phyloP scores from a whole-genome alignment of 2,329 filamentous ascomycete species.

The Cladorrhinum sp. region DNA sequence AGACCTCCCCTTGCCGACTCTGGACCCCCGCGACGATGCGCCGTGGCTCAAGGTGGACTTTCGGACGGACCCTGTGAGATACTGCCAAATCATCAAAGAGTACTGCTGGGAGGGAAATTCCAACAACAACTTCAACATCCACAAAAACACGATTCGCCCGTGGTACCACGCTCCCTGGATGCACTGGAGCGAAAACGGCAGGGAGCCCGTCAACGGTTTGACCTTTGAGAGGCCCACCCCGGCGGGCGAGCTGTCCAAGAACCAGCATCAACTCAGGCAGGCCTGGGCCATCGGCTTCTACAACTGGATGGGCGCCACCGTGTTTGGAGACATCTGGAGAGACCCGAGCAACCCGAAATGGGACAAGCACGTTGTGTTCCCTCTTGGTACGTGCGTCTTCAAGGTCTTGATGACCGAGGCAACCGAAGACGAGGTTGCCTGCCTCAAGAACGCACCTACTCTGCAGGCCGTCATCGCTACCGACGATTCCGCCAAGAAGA shows the following conservation, averaged over 20 bases:
- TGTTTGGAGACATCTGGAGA: neutral
- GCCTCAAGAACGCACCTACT: neutral
- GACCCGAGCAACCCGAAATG: constrained; percentile 2
- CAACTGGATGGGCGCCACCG: neutral
- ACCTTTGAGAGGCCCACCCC: neutral
- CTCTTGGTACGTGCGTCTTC: constrained; percentile 2
- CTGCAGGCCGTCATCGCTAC: constrained; percentile 5
- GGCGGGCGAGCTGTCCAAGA: neutral
- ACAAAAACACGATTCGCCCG: neutral
- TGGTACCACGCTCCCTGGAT: constrained; percentile 4
- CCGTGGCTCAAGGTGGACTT: neutral
- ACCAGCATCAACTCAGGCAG: neutral
- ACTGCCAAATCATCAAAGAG: neutral
- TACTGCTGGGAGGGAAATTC: constrained; percentile 2
- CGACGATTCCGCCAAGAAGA: neutral
- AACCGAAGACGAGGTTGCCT: neutral
- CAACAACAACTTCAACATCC: neutral
- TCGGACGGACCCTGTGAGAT: neutral
- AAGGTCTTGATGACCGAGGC: constrained; percentile 7
- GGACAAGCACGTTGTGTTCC: constrained; percentile 1
- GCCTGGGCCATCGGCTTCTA: neutral
- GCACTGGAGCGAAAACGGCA: constrained; percentile 1
- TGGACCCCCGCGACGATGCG: neutral
- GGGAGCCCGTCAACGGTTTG: neutral
- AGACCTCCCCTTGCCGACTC: neutral